Base-by-base conservation (phyloP, 371 early-diverging fungal genomes). In the Syncephalis plumigaleata region DNA sequence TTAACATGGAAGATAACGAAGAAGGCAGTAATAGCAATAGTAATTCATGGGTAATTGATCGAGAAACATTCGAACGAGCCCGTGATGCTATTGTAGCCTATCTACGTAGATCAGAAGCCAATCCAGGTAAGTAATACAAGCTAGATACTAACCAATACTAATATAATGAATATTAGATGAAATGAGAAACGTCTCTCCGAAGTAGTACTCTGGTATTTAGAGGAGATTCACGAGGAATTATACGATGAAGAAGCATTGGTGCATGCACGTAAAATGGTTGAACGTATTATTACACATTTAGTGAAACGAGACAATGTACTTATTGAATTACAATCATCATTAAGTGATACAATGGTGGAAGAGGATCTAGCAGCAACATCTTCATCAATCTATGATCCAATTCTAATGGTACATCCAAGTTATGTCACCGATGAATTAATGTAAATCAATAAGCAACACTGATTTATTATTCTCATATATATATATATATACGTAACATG, bases 201-300 rank as follows among this genome's bases (percentile, higher is more conserved):
- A 9, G 58, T 98, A 17, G 67, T 92, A 9, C 67, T 70, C 16
- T 84, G 84, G 81, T 95, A 87, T 58, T 58, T 97, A 31, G 77
- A 77, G 46, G 79, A 78, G 56, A 58, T 63, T 46, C 84, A 87
- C 54, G 69, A 75, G n/a, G 66, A 60, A 9, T 55, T 97, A 15
- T 68, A 72, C 20, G 67, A 65, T 21, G 84, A 81, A 49, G 82
- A 84, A 42, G 79, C 80, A 22, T 63, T 83, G 17, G 61, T 61
- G 0, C 54, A 58, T 5, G 87, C 91, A 57, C 63, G 69, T 49
- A 64, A 70, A 37, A 67, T 81, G 42, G 70, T 87, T 37, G 72
- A 78, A 47, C 76, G 75, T 48, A 84, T 96, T 11, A 68, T 98
- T 54, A 75, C 72, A 46, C 75, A 79, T 44, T 63, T 87, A 48